Percentiles rank a stretch among this genome's conserved stretches.
Evolutionary conservation across 164 flowering plant species (phyloP).

Genomic region (Chloranthus sessilifolius): DNA sequence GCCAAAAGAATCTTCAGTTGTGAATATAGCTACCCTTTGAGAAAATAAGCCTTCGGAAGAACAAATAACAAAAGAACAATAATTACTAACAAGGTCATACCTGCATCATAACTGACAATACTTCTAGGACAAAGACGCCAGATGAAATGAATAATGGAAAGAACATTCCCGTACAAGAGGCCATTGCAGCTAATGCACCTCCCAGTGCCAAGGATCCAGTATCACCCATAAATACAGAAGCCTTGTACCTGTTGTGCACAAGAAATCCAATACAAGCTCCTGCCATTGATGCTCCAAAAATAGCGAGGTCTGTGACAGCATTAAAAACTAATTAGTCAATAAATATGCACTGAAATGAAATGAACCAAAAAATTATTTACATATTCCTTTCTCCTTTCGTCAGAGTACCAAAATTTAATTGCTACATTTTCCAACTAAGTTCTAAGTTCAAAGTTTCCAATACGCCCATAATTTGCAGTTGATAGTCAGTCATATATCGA

Average conservation of each 20-base stretch:
- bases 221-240: constrained; percentile 91
- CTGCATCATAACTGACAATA: constrained; percentile 63
- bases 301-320: constrained; percentile 51
- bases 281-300: constrained; percentile 95
- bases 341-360: no score
- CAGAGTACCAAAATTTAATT: no score
- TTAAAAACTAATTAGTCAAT: neutral
- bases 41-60: no score
- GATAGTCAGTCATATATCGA: no score
- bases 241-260: constrained; percentile 76
- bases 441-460: no score
- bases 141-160: constrained; percentile 79
- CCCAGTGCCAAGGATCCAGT: constrained; percentile 89
- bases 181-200: constrained; percentile 93
- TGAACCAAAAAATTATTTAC: no score
- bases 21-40: no score
- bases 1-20: no score
- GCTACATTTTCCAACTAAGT: no score
- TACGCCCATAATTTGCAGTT: no score
- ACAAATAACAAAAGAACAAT: neutral
- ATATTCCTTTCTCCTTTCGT: no score
- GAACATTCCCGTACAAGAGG: constrained; percentile 95
- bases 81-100: constrained; percentile 23
- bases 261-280: constrained; percentile 96
- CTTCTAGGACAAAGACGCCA: constrained; percentile 68